Evolutionary conservation across 2,329 filamentous ascomycete species (phyloP), one percentile per base, ranked within the genome.

Genomic region (Neopestalotiopsis clavispora): DNA sequence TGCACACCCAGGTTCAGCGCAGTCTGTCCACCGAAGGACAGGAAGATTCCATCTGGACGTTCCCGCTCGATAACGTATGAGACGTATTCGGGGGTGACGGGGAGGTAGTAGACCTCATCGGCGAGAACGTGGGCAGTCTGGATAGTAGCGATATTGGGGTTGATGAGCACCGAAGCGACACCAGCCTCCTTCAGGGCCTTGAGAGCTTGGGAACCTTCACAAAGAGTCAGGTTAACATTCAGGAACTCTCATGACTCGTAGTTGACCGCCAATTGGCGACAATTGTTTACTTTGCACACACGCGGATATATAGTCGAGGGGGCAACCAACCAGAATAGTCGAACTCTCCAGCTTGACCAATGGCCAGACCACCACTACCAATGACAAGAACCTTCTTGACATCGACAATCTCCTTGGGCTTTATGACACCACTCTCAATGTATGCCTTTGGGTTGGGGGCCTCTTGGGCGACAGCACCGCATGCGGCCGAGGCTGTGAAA

Each of bases 331-430:
- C 95, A 81, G 96, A 98, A 83, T 98, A 98, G 84, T 98, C 95
- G 77, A 98, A 98, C 85, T 98, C 95, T 84, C 95, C 95, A 73
- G 95, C 95, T 84, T 98, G 95, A 72, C 95, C 95, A 89, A 98
- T 98, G 80, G 94, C 94, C 75, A 98, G 88, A 82, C 95, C 95
- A 84, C 95, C 95, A 84, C 92, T 95, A 69, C 95, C 95, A 85
- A 98, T 97, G 75, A 98, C 95, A 71, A 98, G 86, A 66, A 98
- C 95, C 85, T 98, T 98, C 86, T 97, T 97, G 73, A 98, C 94
- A 79, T 97, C 90, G 65, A 98, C 92, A 67, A 93, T 84, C 76
- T 95, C 87, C 76, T 88, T 88, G 69, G 92, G 91, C 81, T 94
- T 92, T 79, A 98, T 91, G 70, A 91, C 92, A 75, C 94, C 95